Conservation (phyloP, 2,329 filamentous ascomycete species). For the Paraphoma sp. region DNA sequence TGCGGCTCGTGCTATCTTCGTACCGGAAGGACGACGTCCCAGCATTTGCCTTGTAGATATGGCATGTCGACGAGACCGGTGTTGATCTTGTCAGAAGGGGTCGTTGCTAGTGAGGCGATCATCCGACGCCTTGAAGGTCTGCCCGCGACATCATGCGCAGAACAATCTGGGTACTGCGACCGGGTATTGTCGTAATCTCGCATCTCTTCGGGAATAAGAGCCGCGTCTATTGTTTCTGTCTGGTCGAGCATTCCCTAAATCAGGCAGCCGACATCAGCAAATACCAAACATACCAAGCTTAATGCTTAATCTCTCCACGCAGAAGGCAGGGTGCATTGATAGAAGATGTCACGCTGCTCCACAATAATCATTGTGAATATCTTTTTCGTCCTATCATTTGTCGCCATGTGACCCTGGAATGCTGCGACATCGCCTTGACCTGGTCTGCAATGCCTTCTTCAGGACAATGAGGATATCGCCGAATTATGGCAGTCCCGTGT, state of each 20-base stretch:
- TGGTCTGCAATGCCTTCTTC: too few species aligned
- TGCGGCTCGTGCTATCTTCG: background rate
- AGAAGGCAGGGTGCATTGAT: too few species aligned
- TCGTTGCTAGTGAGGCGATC: background rate
- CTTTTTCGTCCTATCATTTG: too few species aligned
- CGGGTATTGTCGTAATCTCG: background rate
- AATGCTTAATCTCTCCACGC: too few species aligned
- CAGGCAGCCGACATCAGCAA: too few species aligned
- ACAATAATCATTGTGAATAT: background rate
- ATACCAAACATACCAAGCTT: too few species aligned
- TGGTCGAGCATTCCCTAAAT: too few species aligned
- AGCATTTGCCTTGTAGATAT: background rate
- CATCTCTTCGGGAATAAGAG: background rate
- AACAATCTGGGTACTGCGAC: background rate
- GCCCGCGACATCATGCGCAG: background rate
- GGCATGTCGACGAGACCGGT: background rate
- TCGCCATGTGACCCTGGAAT: too few species aligned
- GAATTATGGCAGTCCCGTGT: too few species aligned
- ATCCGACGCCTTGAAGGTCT: conserved; percentile 6
- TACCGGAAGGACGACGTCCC: background rate
- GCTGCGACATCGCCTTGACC: too few species aligned
- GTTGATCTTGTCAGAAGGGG: background rate
- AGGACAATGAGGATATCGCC: too few species aligned
- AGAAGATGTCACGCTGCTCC: background rate
- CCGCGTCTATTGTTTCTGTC: too few species aligned